A percentile compares a stretch with the other conserved stretches of the same genome.
phyloP scores from a whole-genome alignment of 768 basidiomycete genomes.

The Hygrophorus russula region DNA sequence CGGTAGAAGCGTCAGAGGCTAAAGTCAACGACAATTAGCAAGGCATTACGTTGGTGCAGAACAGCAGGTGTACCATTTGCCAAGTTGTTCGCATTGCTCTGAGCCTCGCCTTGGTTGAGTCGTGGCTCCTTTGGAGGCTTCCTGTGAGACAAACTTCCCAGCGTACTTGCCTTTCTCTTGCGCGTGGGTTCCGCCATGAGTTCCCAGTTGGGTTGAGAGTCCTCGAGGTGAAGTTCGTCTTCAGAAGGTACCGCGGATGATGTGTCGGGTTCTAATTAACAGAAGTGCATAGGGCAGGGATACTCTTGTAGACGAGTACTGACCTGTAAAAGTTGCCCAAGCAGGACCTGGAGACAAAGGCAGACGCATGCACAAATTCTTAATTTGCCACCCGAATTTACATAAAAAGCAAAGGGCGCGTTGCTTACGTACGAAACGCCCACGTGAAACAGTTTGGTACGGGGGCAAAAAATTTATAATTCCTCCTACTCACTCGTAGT shows the following conservation, averaged over 20 bases:
- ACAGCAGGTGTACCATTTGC: not conserved
- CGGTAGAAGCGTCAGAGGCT: no score
- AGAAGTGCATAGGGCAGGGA: conserved; percentile 1
- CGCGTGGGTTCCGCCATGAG: not conserved
- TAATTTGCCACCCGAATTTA: no score
- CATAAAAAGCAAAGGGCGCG: no score
- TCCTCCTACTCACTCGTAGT: no score
- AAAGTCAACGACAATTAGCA: no score
- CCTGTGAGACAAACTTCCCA: not conserved
- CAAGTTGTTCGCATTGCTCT: not conserved
- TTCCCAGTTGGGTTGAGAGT: not conserved
- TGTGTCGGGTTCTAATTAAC: not conserved
- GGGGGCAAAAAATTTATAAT: no score
- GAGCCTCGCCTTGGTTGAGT: not conserved
- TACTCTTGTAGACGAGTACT: not conserved
- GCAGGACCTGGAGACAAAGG: conserved; percentile 6
- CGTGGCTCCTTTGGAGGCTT: not conserved
- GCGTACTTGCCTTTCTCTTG: not conserved
- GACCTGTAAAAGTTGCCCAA: conserved; percentile 7
- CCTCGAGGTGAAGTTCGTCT: not conserved
- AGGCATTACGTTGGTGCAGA: not conserved
- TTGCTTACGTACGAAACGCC: no score
- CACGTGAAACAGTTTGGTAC: no score
- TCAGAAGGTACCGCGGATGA: not conserved
- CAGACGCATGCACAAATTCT: not conserved